Evolutionary conservation across 768 basidiomycete genomes (phyloP).

Genomic region (Tulasnella sp.): DNA sequence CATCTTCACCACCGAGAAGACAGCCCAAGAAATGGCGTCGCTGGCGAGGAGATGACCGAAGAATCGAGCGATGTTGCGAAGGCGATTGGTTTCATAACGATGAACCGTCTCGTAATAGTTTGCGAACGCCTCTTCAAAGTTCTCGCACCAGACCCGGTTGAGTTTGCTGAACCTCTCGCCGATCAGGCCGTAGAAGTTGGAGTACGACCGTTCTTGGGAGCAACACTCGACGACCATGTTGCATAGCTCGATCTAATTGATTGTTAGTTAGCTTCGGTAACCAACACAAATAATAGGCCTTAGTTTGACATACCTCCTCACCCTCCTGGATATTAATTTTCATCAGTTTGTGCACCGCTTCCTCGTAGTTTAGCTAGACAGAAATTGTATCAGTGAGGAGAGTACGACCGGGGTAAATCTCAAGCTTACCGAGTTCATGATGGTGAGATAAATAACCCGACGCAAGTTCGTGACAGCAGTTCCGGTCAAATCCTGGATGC

Average conservation of each 20-base stretch:
- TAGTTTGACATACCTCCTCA: conserved; percentile 65
- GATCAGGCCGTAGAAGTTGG: conserved; percentile 92
- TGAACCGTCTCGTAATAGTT: conserved; percentile 96
- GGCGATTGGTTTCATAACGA: conserved; percentile 96
- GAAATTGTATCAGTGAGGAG: conserved; percentile 11
- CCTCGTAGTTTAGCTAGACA: conserved; percentile 76
- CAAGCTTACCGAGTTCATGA: conserved; percentile 79
- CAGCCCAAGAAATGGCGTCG: conserved; percentile 87
- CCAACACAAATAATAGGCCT: not conserved
- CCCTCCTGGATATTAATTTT: conserved; percentile 90
- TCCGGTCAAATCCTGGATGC: conserved; percentile 90
- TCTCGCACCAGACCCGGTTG: conserved; percentile 90
- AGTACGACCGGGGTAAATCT: not conserved
- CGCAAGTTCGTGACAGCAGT: conserved; percentile 95
- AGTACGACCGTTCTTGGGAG: conserved; percentile 97
- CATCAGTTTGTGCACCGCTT: conserved; percentile 96
- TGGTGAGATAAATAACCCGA: conserved; percentile 90
- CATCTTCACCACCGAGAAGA: conserved; percentile 78
- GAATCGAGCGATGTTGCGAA: conserved; percentile 95
- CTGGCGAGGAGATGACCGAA: conserved; percentile 87
- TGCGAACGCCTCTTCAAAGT: conserved; percentile 78
- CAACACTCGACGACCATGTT: conserved; percentile 99
- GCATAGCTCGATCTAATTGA: conserved; percentile 74
- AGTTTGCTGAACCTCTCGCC: conserved; percentile 96
- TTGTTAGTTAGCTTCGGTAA: conserved; percentile 1